Conservation (phyloP, 148 eudicot species). For the Hydrangea macrophylla region DNA sequence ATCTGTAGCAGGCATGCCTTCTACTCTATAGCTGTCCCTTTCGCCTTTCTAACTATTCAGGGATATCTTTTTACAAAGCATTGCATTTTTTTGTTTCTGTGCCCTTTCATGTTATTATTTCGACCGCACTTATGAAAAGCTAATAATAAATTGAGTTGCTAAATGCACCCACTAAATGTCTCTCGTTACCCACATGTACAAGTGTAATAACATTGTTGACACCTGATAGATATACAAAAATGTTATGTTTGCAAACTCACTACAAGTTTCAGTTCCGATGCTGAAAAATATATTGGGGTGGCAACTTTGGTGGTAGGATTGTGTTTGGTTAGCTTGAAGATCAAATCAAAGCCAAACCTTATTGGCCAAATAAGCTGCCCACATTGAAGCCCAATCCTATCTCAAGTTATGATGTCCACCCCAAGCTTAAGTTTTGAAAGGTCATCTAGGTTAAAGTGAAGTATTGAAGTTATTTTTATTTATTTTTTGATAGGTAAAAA, state of each 20-base stretch:
- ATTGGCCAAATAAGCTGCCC: neutral
- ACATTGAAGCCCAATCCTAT: neutral
- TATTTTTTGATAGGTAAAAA: no score
- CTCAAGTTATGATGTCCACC: neutral
- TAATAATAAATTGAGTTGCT: no score
- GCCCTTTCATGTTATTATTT: neutral
- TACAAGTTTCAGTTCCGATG: neutral
- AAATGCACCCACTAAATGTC: no score
- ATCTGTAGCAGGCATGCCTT: constrained; percentile 89
- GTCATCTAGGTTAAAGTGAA: neutral
- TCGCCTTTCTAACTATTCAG: neutral
- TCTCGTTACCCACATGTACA: no score
- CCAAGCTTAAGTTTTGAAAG: neutral
- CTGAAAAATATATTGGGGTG: neutral
- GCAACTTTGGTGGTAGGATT: neutral
- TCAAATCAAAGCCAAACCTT: neutral
- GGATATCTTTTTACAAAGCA: neutral
- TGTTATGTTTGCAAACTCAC: neutral
- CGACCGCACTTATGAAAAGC: no score
- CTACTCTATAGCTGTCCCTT: constrained; percentile 9
- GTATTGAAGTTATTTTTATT: neutral
- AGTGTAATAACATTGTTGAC: no score
- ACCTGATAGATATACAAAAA: no score
- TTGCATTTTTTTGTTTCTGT: neutral
- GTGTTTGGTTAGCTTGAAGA: neutral